Evolutionary conservation across 2,329 filamentous ascomycete species (phyloP), one percentile per base, ranked within the genome.

Genomic region (Penicillium sp.): DNA sequence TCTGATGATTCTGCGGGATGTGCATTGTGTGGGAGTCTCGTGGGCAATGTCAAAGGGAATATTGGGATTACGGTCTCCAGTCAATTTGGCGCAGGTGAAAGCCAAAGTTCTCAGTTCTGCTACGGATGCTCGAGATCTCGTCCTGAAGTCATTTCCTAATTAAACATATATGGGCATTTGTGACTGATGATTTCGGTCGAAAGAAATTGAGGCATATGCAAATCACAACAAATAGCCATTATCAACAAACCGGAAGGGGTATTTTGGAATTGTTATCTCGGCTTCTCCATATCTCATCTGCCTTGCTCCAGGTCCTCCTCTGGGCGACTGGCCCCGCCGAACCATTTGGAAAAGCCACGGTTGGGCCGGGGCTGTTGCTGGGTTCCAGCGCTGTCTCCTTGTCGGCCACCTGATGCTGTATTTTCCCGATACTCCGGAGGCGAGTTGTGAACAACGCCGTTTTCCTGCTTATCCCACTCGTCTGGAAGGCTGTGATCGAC

Each of bases 21-120:
- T 60, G 76, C 77, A 27, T 65, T 91, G 7, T 95, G 89, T 66
- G 79, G 80, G 40, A 80, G 86, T 69, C 79, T 80, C 27, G 73
- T 89, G 10, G 78, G 83, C 46, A 77, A 77, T 52, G 72, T 74
- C 4, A 82, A 81, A 3, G 82, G 86, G 58, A 78, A 80, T 51
- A 77, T 80, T 35, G 83, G 80, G 73, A 78, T 51, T 36, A 57
- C 53, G n/a, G 50, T 49, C 16, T 46, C 42, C 29, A 48, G 46
- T 23, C 50, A 59, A 77, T 29, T 73, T 69, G 69, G 64, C 72
- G 54, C 84, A 73, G 69, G 64, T 72, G 54, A 84, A 73, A 72
- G 79, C 78, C 64, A 84, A 45, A 46, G 42, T 23, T 47, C 53
- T 49, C 46, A 51, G 37, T 63, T 69, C 40, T 75, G 73, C 54